These are phyloP conservation scores for Talaromyces adpressus DNA, from an alignment of 495 filamentous ascomycete genomes.

Conservation along the genomic window DNA sequence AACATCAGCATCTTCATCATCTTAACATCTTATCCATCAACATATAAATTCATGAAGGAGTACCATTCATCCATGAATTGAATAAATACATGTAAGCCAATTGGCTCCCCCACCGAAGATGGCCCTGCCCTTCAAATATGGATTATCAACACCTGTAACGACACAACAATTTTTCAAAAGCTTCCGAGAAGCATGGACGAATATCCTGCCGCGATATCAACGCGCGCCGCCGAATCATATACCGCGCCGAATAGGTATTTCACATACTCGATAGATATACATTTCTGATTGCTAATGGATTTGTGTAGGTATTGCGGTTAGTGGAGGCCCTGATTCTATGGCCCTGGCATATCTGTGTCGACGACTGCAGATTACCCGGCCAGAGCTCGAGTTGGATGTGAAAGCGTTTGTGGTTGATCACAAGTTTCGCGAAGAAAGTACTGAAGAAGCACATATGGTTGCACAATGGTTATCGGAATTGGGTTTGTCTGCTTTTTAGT, in stretches of 20 bases:
- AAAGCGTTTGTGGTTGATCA: constrained; percentile 76
- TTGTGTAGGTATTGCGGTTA: constrained; percentile 67
- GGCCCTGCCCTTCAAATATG: constrained; percentile 1
- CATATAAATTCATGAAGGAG: not conserved
- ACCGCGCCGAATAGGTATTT: constrained; percentile 15
- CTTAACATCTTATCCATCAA: not conserved
- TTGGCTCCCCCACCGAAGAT: not conserved
- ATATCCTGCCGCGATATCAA: not conserved
- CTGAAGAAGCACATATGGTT: constrained; percentile 58
- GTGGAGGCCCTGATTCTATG: constrained; percentile 96
- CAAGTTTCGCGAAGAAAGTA: constrained; percentile 58
- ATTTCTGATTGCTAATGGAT: too few species aligned
- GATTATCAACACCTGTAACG: not conserved
- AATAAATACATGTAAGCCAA: not conserved
- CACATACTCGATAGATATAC: too few species aligned
- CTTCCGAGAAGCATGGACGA: constrained; percentile 5
- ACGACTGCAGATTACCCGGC: constrained; percentile 25
- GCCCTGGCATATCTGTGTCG: constrained; percentile 72
- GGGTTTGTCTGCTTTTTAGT: constrained; percentile 16
- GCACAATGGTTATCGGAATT: constrained; percentile 40
- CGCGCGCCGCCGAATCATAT: constrained; percentile 1
- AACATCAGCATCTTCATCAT: not conserved
- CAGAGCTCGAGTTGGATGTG: constrained; percentile 32
- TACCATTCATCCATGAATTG: not conserved
- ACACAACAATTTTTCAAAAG: constrained; percentile 5